Evolutionary conservation across 1,284 basidiomycete genomes (phyloP).

Genomic region (Fomitopsis palustris): DNA sequence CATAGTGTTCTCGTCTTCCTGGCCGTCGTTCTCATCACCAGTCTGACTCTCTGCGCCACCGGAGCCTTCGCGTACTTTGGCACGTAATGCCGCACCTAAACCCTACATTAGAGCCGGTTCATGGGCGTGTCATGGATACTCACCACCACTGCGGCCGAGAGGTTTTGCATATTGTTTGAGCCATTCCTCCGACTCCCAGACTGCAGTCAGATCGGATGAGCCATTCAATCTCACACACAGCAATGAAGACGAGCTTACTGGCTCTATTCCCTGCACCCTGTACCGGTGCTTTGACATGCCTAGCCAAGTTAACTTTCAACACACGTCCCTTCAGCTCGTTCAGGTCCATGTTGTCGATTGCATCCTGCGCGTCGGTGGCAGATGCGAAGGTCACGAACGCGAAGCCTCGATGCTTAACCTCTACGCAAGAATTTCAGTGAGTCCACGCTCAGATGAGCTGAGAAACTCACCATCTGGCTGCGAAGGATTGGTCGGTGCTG

Average conservation of each 20-base stretch:
- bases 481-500: conserved; percentile 58
- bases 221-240: conserved; percentile 10
- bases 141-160: conserved; percentile 66
- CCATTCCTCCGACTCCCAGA: conserved; percentile 89
- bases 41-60: conserved; percentile 22
- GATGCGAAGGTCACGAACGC: conserved; percentile 78
- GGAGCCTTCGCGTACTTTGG: conserved; percentile 21
- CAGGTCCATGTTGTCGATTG: conserved; percentile 87
- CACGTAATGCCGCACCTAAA: conserved; percentile 51
- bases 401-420: conserved; percentile 77
- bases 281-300: conserved; percentile 63
- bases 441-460: conserved; percentile 4
- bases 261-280: conserved; percentile 71
- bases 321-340: conserved; percentile 75
- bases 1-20: conserved; percentile 54
- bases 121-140: conserved; percentile 12
- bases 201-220: conserved; percentile 32
- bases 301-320: conserved; percentile 74
- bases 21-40: conserved; percentile 22
- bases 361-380: conserved; percentile 77
- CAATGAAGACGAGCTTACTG: conserved; percentile 35
- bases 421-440: conserved; percentile 30
- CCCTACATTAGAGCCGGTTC: not conserved
- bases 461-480: conserved; percentile 43
- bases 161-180: conserved; percentile 70